phyloP scores from a whole-genome alignment of 2,329 filamentous ascomycete genomes.

The Cytospora mali region DNA sequence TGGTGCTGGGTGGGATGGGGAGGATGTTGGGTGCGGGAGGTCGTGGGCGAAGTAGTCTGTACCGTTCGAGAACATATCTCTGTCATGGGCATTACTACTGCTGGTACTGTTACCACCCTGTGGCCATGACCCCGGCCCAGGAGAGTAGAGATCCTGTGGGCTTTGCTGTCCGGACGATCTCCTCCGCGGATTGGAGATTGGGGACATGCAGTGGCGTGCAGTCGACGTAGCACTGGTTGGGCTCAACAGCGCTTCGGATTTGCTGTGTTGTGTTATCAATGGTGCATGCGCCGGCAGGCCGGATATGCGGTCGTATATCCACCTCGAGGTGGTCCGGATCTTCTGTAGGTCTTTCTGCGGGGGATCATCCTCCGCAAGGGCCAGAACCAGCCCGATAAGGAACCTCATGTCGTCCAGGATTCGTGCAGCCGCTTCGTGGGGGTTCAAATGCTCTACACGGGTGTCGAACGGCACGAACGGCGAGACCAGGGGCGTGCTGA shows the following conservation, averaged over 20 bases:
- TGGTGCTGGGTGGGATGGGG: constrained; percentile 1
- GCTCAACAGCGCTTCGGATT: constrained; percentile 6
- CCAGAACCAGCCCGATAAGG: constrained; percentile 47
- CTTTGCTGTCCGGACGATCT: constrained; percentile 13
- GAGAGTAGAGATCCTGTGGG: background rate
- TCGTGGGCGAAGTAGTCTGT: background rate
- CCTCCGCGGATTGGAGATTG: background rate
- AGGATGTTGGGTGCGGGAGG: constrained; percentile 1
- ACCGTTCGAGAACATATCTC: background rate
- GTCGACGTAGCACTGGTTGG: background rate
- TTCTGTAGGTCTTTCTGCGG: constrained; percentile 42
- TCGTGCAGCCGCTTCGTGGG: constrained; percentile 50
- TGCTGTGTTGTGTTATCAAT: background rate
- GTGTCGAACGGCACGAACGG: constrained; percentile 46
- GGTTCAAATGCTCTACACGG: constrained; percentile 44
- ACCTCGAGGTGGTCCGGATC: constrained; percentile 43
- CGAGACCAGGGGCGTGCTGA: constrained; percentile 52
- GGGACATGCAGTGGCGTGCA: background rate
- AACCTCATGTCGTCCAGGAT: constrained; percentile 56
- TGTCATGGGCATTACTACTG: background rate
- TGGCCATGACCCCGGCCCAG: background rate
- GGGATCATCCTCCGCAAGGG: constrained; percentile 39
- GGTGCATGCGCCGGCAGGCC: constrained; percentile 32
- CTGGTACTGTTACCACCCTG: too few relatives aligned
- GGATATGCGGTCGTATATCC: constrained; percentile 44